These are phyloP conservation scores for Lachnum nothofagi DNA, from an alignment of 2,329 filamentous ascomycete genomes.

Conservation along the genomic window DNA sequence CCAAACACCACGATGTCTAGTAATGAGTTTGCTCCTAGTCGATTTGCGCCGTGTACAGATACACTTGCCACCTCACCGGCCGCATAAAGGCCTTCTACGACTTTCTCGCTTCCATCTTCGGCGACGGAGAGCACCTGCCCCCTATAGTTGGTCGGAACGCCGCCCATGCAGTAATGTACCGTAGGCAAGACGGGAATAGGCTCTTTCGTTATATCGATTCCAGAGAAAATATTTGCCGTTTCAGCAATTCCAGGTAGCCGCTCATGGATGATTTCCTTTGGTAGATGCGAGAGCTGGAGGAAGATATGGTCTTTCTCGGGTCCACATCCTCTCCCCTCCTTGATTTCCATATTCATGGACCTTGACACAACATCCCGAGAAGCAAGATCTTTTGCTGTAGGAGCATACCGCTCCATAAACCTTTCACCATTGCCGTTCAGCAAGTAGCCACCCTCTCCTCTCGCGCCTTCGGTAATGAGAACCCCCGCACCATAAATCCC, in stretches of 20 bases:
- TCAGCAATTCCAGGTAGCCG: slow-evolving; percentile 46
- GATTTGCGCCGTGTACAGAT: slow-evolving; percentile 44
- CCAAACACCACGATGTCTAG: slow-evolving; percentile 48
- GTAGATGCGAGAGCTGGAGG: slow-evolving; percentile 44
- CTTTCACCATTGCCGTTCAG: slow-evolving; percentile 45
- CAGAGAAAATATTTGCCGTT: slow-evolving; percentile 45
- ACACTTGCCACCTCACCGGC: slow-evolving; percentile 46
- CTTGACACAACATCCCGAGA: slow-evolving; percentile 44
- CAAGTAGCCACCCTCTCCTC: slow-evolving; percentile 46
- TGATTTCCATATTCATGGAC: slow-evolving; percentile 46
- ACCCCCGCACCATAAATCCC: slow-evolving; percentile 48
- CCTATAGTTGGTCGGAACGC: slow-evolving; percentile 45
- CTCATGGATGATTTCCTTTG: slow-evolving; percentile 42
- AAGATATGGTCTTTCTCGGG: slow-evolving; percentile 44
- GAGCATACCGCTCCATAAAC: slow-evolving; percentile 49
- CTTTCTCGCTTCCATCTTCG: slow-evolving; percentile 35
- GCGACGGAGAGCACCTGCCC: slow-evolving; percentile 42
- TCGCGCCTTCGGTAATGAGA: slow-evolving; percentile 45
- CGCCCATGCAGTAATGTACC: slow-evolving; percentile 49
- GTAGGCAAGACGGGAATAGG: slow-evolving; percentile 47
- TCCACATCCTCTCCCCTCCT: slow-evolving; percentile 42
- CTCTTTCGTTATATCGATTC: slow-evolving; percentile 44
- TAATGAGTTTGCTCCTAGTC: slow-evolving; percentile 44
- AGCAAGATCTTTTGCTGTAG: slow-evolving; percentile 46
- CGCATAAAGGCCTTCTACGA: slow-evolving; percentile 43